phyloP scores from a whole-genome alignment of 345 rosid species.

The Erucastrum elatum region DNA sequence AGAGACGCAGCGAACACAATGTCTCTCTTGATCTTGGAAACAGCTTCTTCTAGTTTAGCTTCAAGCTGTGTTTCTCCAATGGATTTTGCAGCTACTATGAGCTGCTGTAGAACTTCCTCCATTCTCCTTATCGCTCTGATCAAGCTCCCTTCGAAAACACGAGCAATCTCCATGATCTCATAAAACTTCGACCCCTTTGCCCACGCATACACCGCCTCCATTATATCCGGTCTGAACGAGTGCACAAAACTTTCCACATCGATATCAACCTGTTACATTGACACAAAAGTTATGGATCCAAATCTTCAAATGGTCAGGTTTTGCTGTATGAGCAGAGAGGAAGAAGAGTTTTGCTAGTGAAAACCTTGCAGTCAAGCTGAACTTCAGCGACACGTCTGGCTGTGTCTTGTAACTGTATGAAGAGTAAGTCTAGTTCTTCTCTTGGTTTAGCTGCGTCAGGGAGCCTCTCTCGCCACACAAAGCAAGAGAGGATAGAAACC shows the following conservation, averaged over 20 bases:
- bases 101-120: constrained; percentile 97
- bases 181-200: constrained; percentile 94
- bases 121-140: constrained; percentile 94
- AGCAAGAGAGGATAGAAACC: constrained; percentile 94
- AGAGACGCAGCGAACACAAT: constrained; percentile 95
- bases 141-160: constrained; percentile 96
- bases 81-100: constrained; percentile 82
- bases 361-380: constrained; percentile 97
- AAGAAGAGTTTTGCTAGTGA: background rate
- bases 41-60: constrained; percentile 83
- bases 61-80: constrained; percentile 86
- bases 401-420: constrained; percentile 83
- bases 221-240: constrained; percentile 88
- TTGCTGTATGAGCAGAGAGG: constrained; percentile 2
- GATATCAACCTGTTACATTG: constrained; percentile 67
- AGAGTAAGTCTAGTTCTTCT: constrained; percentile 90
- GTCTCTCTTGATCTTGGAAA: constrained; percentile 89
- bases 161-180: constrained; percentile 91
- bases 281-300: constrained; percentile 13
- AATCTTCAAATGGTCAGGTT: background rate
- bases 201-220: constrained; percentile 99
- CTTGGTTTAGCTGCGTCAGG: constrained; percentile 88
- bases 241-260: constrained; percentile 80
- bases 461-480: constrained; percentile 96
- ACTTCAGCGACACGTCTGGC: constrained; percentile 83